Evolutionary conservation across 1,284 basidiomycete genomes (phyloP), one percentile per base, ranked within the genome.

Genomic region (Heterobasidion occidentale): DNA sequence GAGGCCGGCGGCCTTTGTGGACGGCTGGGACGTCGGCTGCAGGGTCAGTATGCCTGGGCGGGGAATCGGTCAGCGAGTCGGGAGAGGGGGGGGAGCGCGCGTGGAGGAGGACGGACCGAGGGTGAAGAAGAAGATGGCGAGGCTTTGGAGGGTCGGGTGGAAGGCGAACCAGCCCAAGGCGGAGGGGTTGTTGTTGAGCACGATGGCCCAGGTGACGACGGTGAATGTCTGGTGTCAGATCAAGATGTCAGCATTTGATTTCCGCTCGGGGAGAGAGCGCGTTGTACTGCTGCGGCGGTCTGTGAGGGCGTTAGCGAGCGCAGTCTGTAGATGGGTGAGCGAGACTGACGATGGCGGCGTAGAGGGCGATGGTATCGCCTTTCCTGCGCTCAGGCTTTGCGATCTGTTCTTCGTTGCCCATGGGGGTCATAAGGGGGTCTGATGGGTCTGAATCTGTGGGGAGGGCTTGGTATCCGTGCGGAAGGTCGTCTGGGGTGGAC

Each of bases 41-140:
- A 90, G 78, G n/a, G 84, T 87, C 59, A 86, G 59, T 51, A 89
- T 79, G n/a, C 83, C 86, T 88, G 61, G 33, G 38, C n/a, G 20
- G 33, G 36, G n/a, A 33, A 60, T 34, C 47, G 45, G 48, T 20
- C 19, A 14, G 47, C 53, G 36, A 36, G 46, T 20, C 54, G 19
- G 36, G 44, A 11, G 49, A 34, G 36, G 12, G 51, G 53, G 60
- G 9, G 3, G 46, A 34, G 33, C n/a, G 49, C 2, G 49, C 12
- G 35, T n/a, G 6, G 46, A n/a, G 34, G 33, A 36, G 49, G 9
- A 51, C 71, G 27, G 58, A 84, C 88, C 84, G 63, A 81, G 86
- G 2, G 79, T 78, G 64, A 88, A 79, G 33, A 75, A 67, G 3
- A 70, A 66, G 45, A 88, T 65, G 1, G 82, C 75, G 3, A 83